These are phyloP conservation scores for Mycena polygramma DNA, from an alignment of 768 basidiomycete species.

Conservation along the genomic window DNA sequence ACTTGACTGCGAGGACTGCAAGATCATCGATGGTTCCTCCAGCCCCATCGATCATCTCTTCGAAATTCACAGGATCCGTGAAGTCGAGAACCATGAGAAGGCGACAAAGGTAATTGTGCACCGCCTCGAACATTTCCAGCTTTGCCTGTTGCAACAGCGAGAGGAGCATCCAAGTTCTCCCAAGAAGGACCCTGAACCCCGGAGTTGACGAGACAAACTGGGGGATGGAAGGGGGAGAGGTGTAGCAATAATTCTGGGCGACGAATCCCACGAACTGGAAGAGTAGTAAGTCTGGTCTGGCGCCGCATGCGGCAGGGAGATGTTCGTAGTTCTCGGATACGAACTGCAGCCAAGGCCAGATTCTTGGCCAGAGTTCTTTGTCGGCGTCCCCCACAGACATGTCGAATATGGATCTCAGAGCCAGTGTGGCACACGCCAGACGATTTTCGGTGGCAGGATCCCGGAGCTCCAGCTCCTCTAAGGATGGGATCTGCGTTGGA, in stretches of 20 bases:
- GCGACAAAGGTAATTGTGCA: background rate
- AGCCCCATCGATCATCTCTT: too few species aligned
- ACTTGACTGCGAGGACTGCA: background rate
- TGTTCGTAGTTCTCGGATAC: background rate
- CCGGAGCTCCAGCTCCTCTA: too few species aligned
- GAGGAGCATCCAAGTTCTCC: background rate
- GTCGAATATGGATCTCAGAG: too few species aligned
- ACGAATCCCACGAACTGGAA: background rate
- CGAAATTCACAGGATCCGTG: too few species aligned
- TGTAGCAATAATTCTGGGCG: background rate
- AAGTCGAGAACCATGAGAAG: too few species aligned
- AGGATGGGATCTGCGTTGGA: too few species aligned
- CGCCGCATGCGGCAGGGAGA: background rate
- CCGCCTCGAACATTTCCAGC: background rate
- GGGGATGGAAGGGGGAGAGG: background rate
- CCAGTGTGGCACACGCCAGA: too few species aligned
- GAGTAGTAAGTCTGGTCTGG: background rate
- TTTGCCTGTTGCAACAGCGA: background rate
- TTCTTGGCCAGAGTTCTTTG: background rate
- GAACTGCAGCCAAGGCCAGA: conserved; percentile 4
- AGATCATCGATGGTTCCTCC: too few species aligned
- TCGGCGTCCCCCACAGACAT: too few species aligned
- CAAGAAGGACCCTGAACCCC: background rate
- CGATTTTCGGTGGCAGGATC: too few species aligned
- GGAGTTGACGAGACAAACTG: background rate